A percentile compares a stretch with the other conserved stretches of the same genome.
These are phyloP conservation scores for Termitomyces sp. DNA, from an alignment of 768 basidiomycete genomes.

Conservation along the genomic window DNA sequence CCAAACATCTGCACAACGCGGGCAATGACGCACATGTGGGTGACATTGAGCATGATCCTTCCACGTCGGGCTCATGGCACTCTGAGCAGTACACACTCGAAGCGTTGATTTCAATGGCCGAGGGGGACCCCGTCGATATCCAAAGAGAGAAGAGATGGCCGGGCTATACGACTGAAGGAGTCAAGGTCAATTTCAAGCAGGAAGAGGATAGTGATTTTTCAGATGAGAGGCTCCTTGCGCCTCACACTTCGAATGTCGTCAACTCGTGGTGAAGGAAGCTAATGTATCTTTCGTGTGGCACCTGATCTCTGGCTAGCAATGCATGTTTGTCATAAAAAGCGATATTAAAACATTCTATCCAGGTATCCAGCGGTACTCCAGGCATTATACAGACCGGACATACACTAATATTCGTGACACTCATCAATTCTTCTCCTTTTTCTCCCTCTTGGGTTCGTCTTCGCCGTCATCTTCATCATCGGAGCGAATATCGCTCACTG, in stretches of 20 bases:
- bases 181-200: conserved; percentile 56
- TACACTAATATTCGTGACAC: not conserved
- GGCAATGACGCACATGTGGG: conserved; percentile 82
- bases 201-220: conserved; percentile 53
- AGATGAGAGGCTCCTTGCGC: conserved; percentile 33
- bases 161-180: conserved; percentile 37
- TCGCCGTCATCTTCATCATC: conserved; percentile 1
- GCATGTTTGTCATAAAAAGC: not conserved
- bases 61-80: not conserved
- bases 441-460: not conserved
- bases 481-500: not conserved
- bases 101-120: conserved; percentile 65
- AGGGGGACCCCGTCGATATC: conserved; percentile 64
- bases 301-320: not conserved
- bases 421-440: not conserved
- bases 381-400: not conserved
- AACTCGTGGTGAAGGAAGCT: conserved; percentile 7
- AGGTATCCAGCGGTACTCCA: not conserved
- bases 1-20: conserved; percentile 68
- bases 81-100: conserved; percentile 62
- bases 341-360: not conserved
- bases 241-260: conserved; percentile 2
- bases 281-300: too few relatives aligned
- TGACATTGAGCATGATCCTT: conserved; percentile 3
- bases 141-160: conserved; percentile 84